Evolutionary conservation across 2,329 filamentous ascomycete genomes (phyloP).

Genomic region (Myriosclerotinia scirpicola): DNA sequence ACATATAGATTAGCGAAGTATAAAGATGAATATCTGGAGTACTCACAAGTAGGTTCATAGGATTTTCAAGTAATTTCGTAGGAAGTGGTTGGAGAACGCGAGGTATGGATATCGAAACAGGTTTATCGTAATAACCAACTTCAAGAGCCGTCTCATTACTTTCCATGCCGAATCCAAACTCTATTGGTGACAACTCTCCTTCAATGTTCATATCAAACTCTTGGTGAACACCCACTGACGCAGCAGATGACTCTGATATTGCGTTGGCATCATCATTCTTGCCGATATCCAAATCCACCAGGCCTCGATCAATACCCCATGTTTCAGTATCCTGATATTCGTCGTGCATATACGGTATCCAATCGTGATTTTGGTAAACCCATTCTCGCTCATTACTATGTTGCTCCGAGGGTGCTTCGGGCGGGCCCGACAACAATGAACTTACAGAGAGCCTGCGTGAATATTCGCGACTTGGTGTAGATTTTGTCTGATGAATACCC

Average conservation of each 20-base stretch:
- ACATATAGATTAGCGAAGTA: conserved; percentile 6
- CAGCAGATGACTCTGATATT: conserved; percentile 52
- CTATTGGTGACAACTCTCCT: conserved; percentile 43
- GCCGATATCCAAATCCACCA: conserved; percentile 67
- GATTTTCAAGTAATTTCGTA: conserved; percentile 61
- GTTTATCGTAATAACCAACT: conserved; percentile 68
- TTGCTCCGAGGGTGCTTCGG: conserved; percentile 32
- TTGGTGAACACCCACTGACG: conserved; percentile 40
- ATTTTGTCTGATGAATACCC: not conserved
- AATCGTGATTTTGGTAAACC: conserved; percentile 15
- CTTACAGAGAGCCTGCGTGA: conserved; percentile 61
- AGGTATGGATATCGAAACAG: conserved; percentile 60
- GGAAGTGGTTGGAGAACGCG: conserved; percentile 51
- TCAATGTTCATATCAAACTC: conserved; percentile 18
- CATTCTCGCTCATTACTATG: conserved; percentile 21
- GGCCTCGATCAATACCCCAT: conserved; percentile 72
- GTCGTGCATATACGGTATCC: conserved; percentile 25
- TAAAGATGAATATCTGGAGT: not conserved
- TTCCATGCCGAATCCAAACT: conserved; percentile 51
- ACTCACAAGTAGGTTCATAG: conserved; percentile 68
- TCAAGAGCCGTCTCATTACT: conserved; percentile 54
- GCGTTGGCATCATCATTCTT: conserved; percentile 70
- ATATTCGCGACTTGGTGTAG: conserved; percentile 37
- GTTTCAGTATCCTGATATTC: conserved; percentile 46
- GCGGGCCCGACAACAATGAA: conserved; percentile 59